phyloP scores from a whole-genome alignment of 2,329 filamentous ascomycete genomes.

The Pseudogymnoascus sp. region DNA sequence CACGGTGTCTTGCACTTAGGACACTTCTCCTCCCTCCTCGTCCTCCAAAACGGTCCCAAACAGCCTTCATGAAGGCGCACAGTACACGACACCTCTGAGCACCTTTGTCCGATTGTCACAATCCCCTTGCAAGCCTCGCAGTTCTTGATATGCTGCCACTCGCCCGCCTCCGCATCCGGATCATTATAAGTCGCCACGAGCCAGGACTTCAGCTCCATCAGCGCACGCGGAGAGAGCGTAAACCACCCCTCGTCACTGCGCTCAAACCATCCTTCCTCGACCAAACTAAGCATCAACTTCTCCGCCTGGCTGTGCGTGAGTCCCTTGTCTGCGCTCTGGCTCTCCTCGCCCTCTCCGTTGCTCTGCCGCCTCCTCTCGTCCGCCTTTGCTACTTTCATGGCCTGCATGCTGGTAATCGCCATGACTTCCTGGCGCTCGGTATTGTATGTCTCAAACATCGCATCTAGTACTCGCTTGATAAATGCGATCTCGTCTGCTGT shows the following conservation, averaged over 20 bases:
- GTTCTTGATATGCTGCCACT: constrained; percentile 70
- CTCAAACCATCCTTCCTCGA: constrained; percentile 79
- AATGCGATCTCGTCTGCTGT: constrained; percentile 80
- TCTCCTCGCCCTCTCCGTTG: constrained; percentile 20
- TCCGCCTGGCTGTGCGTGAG: constrained; percentile 76
- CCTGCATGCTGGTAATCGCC: constrained; percentile 73
- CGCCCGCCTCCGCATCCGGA: constrained; percentile 44
- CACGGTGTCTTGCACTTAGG: constrained; percentile 51
- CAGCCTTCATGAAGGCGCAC: constrained; percentile 73
- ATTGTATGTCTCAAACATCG: constrained; percentile 88
- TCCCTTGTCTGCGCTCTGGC: constrained; percentile 40
- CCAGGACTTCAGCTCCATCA: constrained; percentile 82
- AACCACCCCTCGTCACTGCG: constrained; percentile 66
- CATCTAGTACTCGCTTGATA: constrained; percentile 78
- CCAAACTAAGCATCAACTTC: constrained; percentile 58
- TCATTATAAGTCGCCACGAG: constrained; percentile 84
- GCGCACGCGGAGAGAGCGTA: constrained; percentile 63
- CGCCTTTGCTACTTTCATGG: constrained; percentile 61
- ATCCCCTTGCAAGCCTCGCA: constrained; percentile 88
- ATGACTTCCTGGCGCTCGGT: constrained; percentile 72
- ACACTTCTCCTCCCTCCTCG: constrained; percentile 53
- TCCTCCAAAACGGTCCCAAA: constrained; percentile 64
- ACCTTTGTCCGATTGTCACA: constrained; percentile 76
- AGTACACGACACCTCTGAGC: constrained; percentile 58
- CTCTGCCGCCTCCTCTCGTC: constrained; percentile 26